Percentiles rank a stretch among this genome's conserved stretches.
Evolutionary conservation across 345 rosid genomes (phyloP).

Genomic region (Melaleuca quinquenervia): DNA sequence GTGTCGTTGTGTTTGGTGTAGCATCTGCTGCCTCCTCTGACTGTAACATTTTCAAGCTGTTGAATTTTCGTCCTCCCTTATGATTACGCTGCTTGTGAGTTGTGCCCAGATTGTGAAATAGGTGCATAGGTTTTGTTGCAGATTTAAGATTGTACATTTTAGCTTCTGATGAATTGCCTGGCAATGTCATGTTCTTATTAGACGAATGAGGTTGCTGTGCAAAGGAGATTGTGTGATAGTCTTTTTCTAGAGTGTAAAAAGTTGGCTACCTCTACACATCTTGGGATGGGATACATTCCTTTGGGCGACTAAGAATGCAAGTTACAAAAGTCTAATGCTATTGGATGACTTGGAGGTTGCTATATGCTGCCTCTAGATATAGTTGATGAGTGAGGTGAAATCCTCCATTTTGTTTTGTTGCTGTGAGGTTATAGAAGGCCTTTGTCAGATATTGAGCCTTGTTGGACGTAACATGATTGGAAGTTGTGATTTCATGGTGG

Average conservation of each 20-base stretch:
- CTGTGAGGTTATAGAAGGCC: not conserved
- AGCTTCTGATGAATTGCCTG: not conserved
- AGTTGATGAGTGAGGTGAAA: not conserved
- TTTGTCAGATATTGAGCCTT: not conserved
- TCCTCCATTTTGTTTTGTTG: not conserved
- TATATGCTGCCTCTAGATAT: not conserved
- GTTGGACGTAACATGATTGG: not conserved
- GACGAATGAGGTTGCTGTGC: not conserved
- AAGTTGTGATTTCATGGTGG: not conserved
- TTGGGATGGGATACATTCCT: not conserved
- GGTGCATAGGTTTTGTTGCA: not conserved
- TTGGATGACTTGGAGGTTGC: not conserved
- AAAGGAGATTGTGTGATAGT: not conserved
- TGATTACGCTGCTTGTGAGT: not conserved
- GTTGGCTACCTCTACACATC: not conserved
- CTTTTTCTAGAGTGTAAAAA: not conserved
- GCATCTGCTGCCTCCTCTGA: not conserved
- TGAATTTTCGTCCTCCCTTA: not conserved
- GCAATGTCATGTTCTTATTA: not conserved
- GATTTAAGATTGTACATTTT: not conserved
- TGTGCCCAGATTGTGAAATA: not conserved
- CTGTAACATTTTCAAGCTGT: not conserved
- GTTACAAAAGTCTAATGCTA: not conserved
- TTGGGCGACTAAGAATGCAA: not conserved
- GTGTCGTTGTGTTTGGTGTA: not conserved